Percentiles rank a stretch among this genome's conserved stretches.
These are phyloP conservation scores for Cyberlindnera suaveolens DNA, from an alignment of 805 yeast species.

Conservation along the genomic window DNA sequence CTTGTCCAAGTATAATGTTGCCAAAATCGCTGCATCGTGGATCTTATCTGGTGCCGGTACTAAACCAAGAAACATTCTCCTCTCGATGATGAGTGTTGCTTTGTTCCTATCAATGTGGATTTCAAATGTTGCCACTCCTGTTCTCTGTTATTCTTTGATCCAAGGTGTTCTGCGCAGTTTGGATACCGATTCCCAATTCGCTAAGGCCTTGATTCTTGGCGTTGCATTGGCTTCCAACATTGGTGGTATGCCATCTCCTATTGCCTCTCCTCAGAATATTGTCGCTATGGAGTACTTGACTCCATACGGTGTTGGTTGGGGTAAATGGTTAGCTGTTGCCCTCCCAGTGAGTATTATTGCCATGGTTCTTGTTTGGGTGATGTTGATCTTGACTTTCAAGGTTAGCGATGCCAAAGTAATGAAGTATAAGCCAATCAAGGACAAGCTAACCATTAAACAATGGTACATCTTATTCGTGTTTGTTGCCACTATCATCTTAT, in stretches of 20 bases:
- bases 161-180: constrained; percentile 80
- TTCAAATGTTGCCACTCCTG: constrained; percentile 95
- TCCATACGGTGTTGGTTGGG: constrained; percentile 67
- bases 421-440: constrained; percentile 46
- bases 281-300: constrained; percentile 80
- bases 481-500: constrained; percentile 64
- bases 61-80: constrained; percentile 67
- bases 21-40: constrained; percentile 82
- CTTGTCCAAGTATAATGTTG: constrained; percentile 81
- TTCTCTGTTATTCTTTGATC: constrained; percentile 77
- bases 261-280: constrained; percentile 93
- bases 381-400: constrained; percentile 52
- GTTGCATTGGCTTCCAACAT: constrained; percentile 88
- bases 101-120: constrained; percentile 91
- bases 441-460: constrained; percentile 64
- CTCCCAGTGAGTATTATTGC: constrained; percentile 69
- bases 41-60: constrained; percentile 76
- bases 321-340: constrained; percentile 86
- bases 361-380: constrained; percentile 62
- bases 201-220: constrained; percentile 80
- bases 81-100: constrained; percentile 80
- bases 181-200: constrained; percentile 71
- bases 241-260: constrained; percentile 96
- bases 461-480: constrained; percentile 70
- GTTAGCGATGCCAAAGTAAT: constrained; percentile 40